These are phyloP conservation scores for Lunularia cruciata DNA, from an alignment of 225 moss, liverwort and hornwort genomes.

Conservation along the genomic window DNA sequence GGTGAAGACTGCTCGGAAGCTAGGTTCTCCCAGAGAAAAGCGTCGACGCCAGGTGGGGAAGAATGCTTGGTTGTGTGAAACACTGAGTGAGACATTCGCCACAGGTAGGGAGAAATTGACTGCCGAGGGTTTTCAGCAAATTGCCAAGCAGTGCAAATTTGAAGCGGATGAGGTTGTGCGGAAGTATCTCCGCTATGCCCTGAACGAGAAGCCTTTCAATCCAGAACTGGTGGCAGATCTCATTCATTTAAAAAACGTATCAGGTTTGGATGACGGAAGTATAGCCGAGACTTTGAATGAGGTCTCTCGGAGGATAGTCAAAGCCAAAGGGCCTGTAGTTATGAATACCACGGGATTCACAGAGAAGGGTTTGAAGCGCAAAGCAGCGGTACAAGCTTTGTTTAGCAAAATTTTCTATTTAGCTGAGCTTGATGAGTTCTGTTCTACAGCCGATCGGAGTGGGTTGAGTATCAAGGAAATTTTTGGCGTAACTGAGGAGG, in stretches of 20 bases:
- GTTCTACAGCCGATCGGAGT: slow-evolving; percentile 64
- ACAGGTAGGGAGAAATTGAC: slow-evolving; percentile 59
- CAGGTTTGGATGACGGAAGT: slow-evolving; percentile 60
- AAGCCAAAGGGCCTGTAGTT: slow-evolving; percentile 89
- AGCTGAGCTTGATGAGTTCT: slow-evolving; percentile 97
- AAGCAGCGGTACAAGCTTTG: slow-evolving; percentile 91
- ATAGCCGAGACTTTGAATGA: slow-evolving; percentile 87
- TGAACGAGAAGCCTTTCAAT: slow-evolving; percentile 91
- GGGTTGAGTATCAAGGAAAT: slow-evolving; percentile 83
- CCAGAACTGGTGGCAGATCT: slow-evolving; percentile 88
- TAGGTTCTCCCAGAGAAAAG: slow-evolving; percentile 62
- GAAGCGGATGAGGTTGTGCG: slow-evolving; percentile 67
- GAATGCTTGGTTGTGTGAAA: slow-evolving; percentile 75
- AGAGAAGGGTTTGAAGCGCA: slow-evolving; percentile 93
- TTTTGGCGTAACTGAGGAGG: slow-evolving; percentile 96
- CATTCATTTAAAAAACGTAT: slow-evolving; percentile 84
- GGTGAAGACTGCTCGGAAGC: slow-evolving; percentile 58
- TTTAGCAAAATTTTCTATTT: slow-evolving; percentile 95
- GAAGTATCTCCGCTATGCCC: slow-evolving; percentile 86
- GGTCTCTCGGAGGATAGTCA: slow-evolving; percentile 89
- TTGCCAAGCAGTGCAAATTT: slow-evolving; percentile 79
- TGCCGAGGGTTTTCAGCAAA: slow-evolving; percentile 49
- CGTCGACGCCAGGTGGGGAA: slow-evolving; percentile 86
- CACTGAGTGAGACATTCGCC: slow-evolving; percentile 71
- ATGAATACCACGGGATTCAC: slow-evolving; percentile 93